phyloP scores from a whole-genome alignment of 148 eudicot species.

The Nyssa sinensis region DNA sequence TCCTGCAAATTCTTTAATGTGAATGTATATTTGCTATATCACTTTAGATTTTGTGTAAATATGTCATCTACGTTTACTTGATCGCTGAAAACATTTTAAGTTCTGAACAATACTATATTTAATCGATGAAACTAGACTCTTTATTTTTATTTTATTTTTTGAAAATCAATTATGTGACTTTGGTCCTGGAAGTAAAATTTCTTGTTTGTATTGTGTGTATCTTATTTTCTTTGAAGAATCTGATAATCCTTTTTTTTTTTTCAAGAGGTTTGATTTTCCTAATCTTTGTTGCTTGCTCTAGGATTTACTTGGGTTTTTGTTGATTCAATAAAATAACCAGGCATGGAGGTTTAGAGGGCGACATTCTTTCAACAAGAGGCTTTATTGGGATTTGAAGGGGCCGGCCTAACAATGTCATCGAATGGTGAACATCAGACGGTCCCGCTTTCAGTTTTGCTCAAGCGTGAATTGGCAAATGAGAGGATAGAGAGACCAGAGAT shows the following conservation, averaged over 20 bases:
- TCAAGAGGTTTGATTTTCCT: neutral
- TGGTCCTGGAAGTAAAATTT: no score
- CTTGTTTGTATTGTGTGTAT: no score
- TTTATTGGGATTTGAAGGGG: conserved; percentile 11
- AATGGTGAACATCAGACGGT: conserved; percentile 83
- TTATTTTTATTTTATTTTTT: neutral
- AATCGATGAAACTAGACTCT: neutral
- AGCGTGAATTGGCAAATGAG: conserved; percentile 84
- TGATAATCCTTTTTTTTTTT: no score
- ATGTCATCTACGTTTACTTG: conserved; percentile 3
- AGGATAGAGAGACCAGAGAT: conserved; percentile 76
- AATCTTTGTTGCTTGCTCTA: conserved; percentile 4
- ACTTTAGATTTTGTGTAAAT: neutral
- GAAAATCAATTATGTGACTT: no score
- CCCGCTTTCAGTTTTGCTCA: conserved; percentile 80
- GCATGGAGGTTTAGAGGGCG: conserved; percentile 8
- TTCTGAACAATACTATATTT: neutral
- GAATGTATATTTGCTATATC: neutral
- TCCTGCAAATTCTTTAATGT: conserved; percentile 3
- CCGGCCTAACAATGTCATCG: conserved; percentile 68
- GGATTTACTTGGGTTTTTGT: conserved; percentile 23
- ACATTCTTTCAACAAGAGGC: neutral
- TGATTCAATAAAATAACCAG: conserved; percentile 9
- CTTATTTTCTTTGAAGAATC: conserved; percentile 6
- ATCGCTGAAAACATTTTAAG: neutral